These are phyloP conservation scores for Xerocomus brunneocitrinus DNA, from an alignment of 768 basidiomycete species.

Conservation along the genomic window DNA sequence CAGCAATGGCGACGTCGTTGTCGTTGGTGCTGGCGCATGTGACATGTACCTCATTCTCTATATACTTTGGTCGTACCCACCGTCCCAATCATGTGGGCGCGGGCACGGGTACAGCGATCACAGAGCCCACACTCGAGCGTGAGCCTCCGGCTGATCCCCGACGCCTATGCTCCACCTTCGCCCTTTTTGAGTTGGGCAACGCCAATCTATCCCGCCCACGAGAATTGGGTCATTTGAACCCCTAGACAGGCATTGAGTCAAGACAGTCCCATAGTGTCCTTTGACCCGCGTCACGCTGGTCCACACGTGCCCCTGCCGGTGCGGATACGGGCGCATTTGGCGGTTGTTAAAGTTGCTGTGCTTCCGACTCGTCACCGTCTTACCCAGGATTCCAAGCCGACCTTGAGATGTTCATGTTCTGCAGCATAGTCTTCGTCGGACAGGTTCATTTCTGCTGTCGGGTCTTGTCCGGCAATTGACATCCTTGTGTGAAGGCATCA, in stretches of 20 bases:
- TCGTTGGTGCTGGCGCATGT: background rate
- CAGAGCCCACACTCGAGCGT: background rate
- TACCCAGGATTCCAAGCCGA: slow-evolving; percentile 12
- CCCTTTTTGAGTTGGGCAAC: slow-evolving; percentile 18
- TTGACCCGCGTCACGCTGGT: slow-evolving; percentile 7
- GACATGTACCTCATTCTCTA: too few species aligned
- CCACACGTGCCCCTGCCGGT: background rate
- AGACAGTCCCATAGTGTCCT: slow-evolving; percentile 22
- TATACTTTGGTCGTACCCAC: background rate
- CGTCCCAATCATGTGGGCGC: background rate
- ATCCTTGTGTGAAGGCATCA: slow-evolving; percentile 45
- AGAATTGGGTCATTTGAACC: slow-evolving; percentile 24
- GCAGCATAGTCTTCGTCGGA: slow-evolving; percentile 37
- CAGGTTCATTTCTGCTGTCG: slow-evolving; percentile 43
- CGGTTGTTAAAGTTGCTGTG: background rate
- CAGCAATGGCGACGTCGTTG: background rate
- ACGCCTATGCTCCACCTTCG: slow-evolving; percentile 10
- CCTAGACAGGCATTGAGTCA: slow-evolving; percentile 9
- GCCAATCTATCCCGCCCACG: slow-evolving; percentile 6
- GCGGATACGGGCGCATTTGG: slow-evolving; percentile 1
- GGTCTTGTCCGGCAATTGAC: slow-evolving; percentile 72
- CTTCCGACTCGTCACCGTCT: slow-evolving; percentile 21
- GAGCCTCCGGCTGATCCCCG: too few species aligned
- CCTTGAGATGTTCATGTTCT: slow-evolving; percentile 16
- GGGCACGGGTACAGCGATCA: background rate